Base-by-base conservation (phyloP, 2,329 filamentous ascomycete species). In the Pyricularia pennisetigena region DNA sequence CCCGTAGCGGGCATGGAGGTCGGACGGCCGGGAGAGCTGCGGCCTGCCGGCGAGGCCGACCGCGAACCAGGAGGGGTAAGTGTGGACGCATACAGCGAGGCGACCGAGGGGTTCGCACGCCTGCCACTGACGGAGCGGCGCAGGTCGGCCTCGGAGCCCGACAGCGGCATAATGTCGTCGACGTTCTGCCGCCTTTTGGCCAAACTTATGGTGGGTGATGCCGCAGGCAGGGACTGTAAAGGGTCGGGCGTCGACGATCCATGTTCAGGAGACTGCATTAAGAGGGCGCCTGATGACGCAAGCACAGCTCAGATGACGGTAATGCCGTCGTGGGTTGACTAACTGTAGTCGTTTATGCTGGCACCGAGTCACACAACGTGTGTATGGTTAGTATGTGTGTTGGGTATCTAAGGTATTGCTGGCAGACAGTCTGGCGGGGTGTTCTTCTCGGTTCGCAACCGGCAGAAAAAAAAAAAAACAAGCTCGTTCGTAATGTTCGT, bases 191-290 rank as follows among this genome's bases (percentile, higher is more conserved):
- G 86, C 71, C 82, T 81, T 79, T 89, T 91, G 71, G 87, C 84
- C 69, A 88, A 74, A 74, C 82, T 87, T 75, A 85, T 74, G 71
- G 82, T 76, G 70, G 89, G 86, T 73, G 87, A 84, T 72, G 88
- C 88, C 75, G 87, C 81, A 74, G 90, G 88, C 78, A 90, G 85
- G 74, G 89, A 86, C 78, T 89, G 87, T 79, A 90, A 85, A 77
- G 89, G 87, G 79, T 89, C 86, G 80, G 86, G 82, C 74, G 86
- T 83, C 76, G 86, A 80, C 75, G 84, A 81, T 81, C 82, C 87
- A 87, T 90, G 82, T 77, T 85, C 82, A 76, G 85, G 81, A 79
- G 87, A 84, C 85, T 88, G 88, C 89, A 92, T 92, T 62, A 62
- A 62, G 59, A 62, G 59, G 59, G 59, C 24, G 59, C 59, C 24